Evolutionary conservation across 441 rosid species (phyloP), one percentile per base, ranked within the genome.

Genomic region (Pelargonium citronellum): DNA sequence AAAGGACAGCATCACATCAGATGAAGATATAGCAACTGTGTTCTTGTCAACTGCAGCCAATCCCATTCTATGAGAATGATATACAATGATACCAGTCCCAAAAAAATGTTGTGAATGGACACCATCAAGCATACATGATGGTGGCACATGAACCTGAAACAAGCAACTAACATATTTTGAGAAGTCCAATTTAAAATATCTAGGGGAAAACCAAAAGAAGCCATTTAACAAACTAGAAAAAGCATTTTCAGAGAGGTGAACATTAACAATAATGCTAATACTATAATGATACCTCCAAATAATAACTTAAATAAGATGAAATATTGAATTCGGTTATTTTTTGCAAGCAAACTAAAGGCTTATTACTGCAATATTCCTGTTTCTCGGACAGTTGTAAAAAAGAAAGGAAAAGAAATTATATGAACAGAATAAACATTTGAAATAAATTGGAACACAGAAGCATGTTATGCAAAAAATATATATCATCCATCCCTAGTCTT

Each of bases 51-150:
- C 97, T 60, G 83, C 96, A 71, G 89, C 95, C 83, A 95, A 85
- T 62, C 99, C 99, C 97, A 90, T 83, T 82, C 72, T 83, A 49
- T 82, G 71, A 78, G 99, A 90, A 86, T 95, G 99, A 72, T 88
- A 81, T 64, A 91, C 83, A 79, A 95, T 83, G 79, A 92, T 89
- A 66, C 99, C 99, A 63, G 97, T 92, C 72, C 99, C 98, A 78
- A 82, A 88, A 79, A 86, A 87, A 70, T 88, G 86, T 72, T 86
- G 91, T 37, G 93, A 85, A 78, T 88, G 91, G 71, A 88, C 93
- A 69, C 99, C 97, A 81, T 95, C 99, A 83, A 89, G 87, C 91
- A 92, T 85, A 81, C 95, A 85, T n/a, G 98, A 89, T 17, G 86
- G 88, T 65, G 99, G 99, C 71, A 92, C 93, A 74, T 90, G 87